Evolutionary conservation across 1,284 basidiomycete genomes (phyloP), one percentile per base, ranked within the genome.

Genomic region (Fomes fomentarius): DNA sequence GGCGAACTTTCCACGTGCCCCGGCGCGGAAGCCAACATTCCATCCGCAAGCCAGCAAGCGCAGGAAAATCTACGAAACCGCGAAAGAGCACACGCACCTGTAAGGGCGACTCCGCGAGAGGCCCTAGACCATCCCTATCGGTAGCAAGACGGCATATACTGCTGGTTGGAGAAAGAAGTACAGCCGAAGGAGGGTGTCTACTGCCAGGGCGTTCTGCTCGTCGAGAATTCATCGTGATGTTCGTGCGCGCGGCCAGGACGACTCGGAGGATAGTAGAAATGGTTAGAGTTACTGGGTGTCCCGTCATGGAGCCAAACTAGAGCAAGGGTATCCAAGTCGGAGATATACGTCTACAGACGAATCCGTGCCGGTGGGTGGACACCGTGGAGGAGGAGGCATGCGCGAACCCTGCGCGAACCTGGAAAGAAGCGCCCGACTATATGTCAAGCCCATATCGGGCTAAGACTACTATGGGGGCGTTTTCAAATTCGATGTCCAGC

Each of bases 41-140:
- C 94, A 39, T 24, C n/a, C 19, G 52, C 19, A 21, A 50, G 53
- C 52, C 38, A 45, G 35, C 2, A 17, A 26, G 22, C 24, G 50
- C 35, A 33, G 41, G 25, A 43, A n/a, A n/a, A n/a, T n/a, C n/a
- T n/a, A n/a, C n/a, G n/a, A n/a, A 39, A 26, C 11, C 21, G 33
- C 3, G 30, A 1, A 8, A 17, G 19, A 39, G 5, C 47, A 67
- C 74, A 41, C 54, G 44, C 44, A 89, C 87, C 75, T 95, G 93
- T 2, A 94, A 69, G 3, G 93, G 93, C 83, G 80, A 69, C 83
- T 93, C 66, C 87, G 81, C 9, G 87, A 79, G 26, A 95, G 75
- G 9, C 93, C 93, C 2, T 95, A 74, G 0, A 94, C 89, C 93
- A 95, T 94, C 22, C 93, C 93, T 8, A 87, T 77, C 0, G 93